Evolutionary conservation across 495 filamentous ascomycete species (phyloP).

Genomic region (Aspergillus nidulans): DNA sequence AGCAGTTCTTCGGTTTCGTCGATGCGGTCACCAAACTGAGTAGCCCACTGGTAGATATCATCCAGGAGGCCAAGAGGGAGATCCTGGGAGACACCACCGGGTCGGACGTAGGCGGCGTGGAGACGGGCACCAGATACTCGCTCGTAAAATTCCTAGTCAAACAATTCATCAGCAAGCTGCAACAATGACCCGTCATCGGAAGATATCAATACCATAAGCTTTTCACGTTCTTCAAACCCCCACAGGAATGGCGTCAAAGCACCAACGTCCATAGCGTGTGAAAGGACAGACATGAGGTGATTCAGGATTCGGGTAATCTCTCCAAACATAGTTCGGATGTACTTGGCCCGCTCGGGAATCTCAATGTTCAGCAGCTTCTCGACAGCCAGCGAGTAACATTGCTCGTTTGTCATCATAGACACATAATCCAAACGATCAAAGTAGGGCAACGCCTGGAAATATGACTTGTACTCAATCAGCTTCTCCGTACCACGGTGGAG

Average conservation of each 20-base stretch:
- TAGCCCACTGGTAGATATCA: slow-evolving; percentile 99
- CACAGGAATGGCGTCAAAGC: slow-evolving; percentile 97
- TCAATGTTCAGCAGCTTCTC: slow-evolving; percentile 99
- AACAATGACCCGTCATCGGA: background rate
- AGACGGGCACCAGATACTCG: slow-evolving; percentile 97
- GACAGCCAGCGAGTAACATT: slow-evolving; percentile 90
- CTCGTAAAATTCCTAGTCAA: slow-evolving; percentile 92
- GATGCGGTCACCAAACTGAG: slow-evolving; percentile 98
- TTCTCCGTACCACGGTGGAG: slow-evolving; percentile 98
- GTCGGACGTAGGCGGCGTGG: slow-evolving; percentile 96
- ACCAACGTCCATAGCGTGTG: slow-evolving; percentile 99
- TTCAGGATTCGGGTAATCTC: slow-evolving; percentile 95
- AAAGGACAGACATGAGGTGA: slow-evolving; percentile 96
- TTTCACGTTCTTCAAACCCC: slow-evolving; percentile 99
- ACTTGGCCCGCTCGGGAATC: slow-evolving; percentile 93
- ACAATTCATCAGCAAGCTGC: slow-evolving; percentile 7
- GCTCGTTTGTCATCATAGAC: slow-evolving; percentile 99
- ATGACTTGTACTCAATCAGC: slow-evolving; percentile 99
- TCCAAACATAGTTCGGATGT: slow-evolving; percentile 91
- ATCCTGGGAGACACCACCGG: slow-evolving; percentile 95
- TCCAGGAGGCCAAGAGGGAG: slow-evolving; percentile 91
- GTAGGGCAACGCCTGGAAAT: slow-evolving; percentile 96
- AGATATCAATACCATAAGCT: slow-evolving; percentile 81
- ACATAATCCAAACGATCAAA: slow-evolving; percentile 99
- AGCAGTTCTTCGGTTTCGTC: slow-evolving; percentile 98